Evolutionary conservation across 2,329 filamentous ascomycete genomes (phyloP).

Genomic region (Pyrenophora seminiperda): DNA sequence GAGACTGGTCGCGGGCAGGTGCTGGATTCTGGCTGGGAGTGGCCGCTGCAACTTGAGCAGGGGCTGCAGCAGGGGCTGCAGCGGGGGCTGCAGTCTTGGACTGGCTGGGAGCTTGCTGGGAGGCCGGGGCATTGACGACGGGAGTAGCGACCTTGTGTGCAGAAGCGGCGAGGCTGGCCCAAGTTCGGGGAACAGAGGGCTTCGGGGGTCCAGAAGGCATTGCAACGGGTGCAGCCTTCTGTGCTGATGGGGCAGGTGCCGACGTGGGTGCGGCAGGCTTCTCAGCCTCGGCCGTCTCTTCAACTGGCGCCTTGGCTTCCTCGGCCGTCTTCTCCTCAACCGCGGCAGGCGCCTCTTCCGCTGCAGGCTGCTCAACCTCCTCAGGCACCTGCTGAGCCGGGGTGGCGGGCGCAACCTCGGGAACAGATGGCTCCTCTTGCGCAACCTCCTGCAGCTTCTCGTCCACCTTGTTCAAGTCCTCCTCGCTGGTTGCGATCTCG

Average conservation of each 20-base stretch:
- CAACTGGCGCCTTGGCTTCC: constrained; percentile 38
- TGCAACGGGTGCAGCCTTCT: constrained; percentile 62
- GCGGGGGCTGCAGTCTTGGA: constrained; percentile 33
- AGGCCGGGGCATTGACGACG: constrained; percentile 44
- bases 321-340: constrained; percentile 46
- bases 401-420: constrained; percentile 38
- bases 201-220: constrained; percentile 64
- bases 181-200: constrained; percentile 65
- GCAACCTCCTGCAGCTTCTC: constrained; percentile 73
- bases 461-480: constrained; percentile 61
- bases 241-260: constrained; percentile 57
- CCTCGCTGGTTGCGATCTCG: constrained; percentile 52
- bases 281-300: constrained; percentile 53
- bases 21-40: constrained; percentile 40
- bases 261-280: constrained; percentile 68
- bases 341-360: constrained; percentile 48
- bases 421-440: constrained; percentile 40
- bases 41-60: constrained; percentile 38
- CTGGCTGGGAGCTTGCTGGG: constrained; percentile 42
- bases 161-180: constrained; percentile 72
- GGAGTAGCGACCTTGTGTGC: constrained; percentile 53
- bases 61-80: constrained; percentile 28
- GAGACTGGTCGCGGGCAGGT: constrained; percentile 46
- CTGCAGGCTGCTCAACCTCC: constrained; percentile 43
- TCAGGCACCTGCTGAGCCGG: constrained; percentile 47